phyloP scores from a whole-genome alignment of 2,329 filamentous ascomycete species.

The Macrophomina tecta region DNA sequence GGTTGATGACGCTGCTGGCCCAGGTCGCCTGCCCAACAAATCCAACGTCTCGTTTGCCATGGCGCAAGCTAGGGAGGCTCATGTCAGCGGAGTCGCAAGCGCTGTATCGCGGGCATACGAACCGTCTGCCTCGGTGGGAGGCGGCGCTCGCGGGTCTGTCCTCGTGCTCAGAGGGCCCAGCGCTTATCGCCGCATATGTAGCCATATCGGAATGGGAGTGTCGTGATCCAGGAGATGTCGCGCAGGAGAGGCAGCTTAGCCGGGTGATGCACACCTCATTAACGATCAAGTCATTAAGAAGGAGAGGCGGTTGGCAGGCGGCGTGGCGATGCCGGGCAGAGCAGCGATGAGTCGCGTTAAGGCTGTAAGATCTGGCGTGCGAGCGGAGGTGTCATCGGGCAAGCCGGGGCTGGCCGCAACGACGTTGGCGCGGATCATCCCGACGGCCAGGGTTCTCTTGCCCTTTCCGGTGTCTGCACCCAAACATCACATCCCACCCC shows the following conservation, averaged over 20 bases:
- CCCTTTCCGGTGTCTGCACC: slow-evolving; percentile 20
- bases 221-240: slow-evolving; percentile 17
- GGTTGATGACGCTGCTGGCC: slow-evolving; percentile 89
- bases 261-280: slow-evolving; percentile 18
- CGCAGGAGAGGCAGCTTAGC: slow-evolving; percentile 10
- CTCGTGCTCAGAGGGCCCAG: slow-evolving; percentile 46
- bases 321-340: not conserved
- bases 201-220: slow-evolving; percentile 45
- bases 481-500: not conserved
- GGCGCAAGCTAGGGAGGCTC: slow-evolving; percentile 53
- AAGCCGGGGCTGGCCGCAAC: slow-evolving; percentile 10
- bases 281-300: slow-evolving; percentile 22
- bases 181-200: slow-evolving; percentile 53
- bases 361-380: slow-evolving; percentile 17
- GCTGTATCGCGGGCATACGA: slow-evolving; percentile 3
- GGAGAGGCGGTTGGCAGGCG: not conserved
- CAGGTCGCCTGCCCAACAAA: slow-evolving; percentile 79
- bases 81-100: slow-evolving; percentile 33
- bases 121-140: slow-evolving; percentile 48
- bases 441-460: slow-evolving; percentile 18
- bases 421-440: slow-evolving; percentile 15
- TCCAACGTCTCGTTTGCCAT: slow-evolving; percentile 74
- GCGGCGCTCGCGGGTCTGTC: slow-evolving; percentile 50
- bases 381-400: slow-evolving; percentile 26
- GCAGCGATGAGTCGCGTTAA: slow-evolving; percentile 12